These are phyloP conservation scores for Nothopassalora personata DNA, from an alignment of 2,329 filamentous ascomycete genomes.

Conservation along the genomic window DNA sequence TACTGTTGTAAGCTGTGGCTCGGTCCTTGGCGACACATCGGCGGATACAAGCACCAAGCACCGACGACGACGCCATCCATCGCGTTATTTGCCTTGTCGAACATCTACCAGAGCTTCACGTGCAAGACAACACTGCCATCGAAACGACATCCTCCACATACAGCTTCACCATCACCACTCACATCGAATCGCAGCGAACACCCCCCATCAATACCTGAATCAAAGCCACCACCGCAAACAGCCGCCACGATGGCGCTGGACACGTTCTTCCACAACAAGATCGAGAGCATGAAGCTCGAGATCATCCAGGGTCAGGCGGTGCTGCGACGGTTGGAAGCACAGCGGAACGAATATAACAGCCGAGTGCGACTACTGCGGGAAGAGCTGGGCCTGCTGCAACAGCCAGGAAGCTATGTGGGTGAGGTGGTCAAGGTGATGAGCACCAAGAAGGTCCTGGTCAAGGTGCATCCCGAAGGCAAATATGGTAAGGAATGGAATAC, in stretches of 20 bases:
- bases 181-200: not conserved
- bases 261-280: conserved; percentile 99
- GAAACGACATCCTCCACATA: conserved; percentile 1
- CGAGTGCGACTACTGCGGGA: conserved; percentile 89
- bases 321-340: conserved; percentile 87
- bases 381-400: conserved; percentile 91
- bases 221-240: conserved; percentile 4
- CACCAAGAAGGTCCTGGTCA: conserved; percentile 98
- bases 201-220: not conserved
- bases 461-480: conserved; percentile 99
- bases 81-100: not conserved
- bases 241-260: conserved; percentile 84
- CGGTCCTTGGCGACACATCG: not conserved
- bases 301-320: conserved; percentile 98
- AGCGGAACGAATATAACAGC: conserved; percentile 99
- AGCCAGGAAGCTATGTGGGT: conserved; percentile 95
- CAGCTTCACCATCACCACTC: conserved; percentile 1
- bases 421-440: conserved; percentile 99
- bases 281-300: conserved; percentile 99
- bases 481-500: conserved; percentile 63
- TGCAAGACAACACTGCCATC: conserved; percentile 8
- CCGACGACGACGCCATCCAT: not conserved
- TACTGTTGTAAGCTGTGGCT: not conserved
- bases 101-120: not conserved
- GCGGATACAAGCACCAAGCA: not conserved